Evolutionary conservation across 805 yeast species (phyloP).

Genomic region (Candida rishiriensis): DNA sequence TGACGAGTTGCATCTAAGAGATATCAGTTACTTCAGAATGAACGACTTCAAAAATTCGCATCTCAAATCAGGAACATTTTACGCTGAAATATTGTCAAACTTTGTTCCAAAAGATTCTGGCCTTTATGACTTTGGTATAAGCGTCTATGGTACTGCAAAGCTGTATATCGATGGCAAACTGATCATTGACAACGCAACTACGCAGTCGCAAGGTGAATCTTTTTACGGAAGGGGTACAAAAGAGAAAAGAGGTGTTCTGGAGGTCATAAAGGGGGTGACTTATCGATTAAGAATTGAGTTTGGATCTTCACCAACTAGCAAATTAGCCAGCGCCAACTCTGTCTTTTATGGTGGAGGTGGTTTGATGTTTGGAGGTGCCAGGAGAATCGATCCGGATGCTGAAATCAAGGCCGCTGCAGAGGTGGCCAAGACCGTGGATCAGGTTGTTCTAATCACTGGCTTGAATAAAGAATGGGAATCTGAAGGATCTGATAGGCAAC

Average conservation of each 20-base stretch:
- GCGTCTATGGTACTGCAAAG: slow-evolving; percentile 52
- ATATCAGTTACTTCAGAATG: slow-evolving; percentile 6
- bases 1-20: slow-evolving; percentile 17
- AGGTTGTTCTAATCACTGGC: slow-evolving; percentile 34
- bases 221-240: slow-evolving; percentile 54
- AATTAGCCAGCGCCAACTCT: slow-evolving; percentile 2
- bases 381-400: slow-evolving; percentile 7
- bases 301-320: slow-evolving; percentile 43
- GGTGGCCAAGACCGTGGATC: slow-evolving; percentile 31
- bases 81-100: slow-evolving; percentile 39
- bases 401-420: slow-evolving; percentile 27
- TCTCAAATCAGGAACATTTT: slow-evolving; percentile 28
- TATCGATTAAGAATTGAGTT: slow-evolving; percentile 46
- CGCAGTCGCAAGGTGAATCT: slow-evolving; percentile 44
- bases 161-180: slow-evolving; percentile 48
- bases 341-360: slow-evolving; percentile 19
- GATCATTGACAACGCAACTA: slow-evolving; percentile 52
- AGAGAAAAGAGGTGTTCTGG: slow-evolving; percentile 39
- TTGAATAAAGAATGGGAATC: slow-evolving; percentile 37
- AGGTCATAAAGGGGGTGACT: slow-evolving; percentile 38
- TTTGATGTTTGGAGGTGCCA: slow-evolving; percentile 15
- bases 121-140: slow-evolving; percentile 47
- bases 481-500: slow-evolving; percentile 37
- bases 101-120: slow-evolving; percentile 46
- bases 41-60: slow-evolving; percentile 27